These are phyloP conservation scores for Fusarium oligoseptatum DNA, from an alignment of 2,329 filamentous ascomycete genomes.

Conservation along the genomic window DNA sequence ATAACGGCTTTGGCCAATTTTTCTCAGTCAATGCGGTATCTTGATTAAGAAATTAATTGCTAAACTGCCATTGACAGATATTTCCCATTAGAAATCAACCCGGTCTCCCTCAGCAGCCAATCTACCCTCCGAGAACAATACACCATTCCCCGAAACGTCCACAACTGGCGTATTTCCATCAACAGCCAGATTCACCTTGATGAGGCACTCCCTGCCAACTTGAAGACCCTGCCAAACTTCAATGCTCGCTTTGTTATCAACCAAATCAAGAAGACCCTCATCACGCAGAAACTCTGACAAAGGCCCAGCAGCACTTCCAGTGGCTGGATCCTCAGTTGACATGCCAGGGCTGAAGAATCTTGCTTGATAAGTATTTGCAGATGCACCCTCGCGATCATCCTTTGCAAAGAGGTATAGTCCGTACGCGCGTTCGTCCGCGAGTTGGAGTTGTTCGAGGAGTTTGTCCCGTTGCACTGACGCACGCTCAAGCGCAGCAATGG, in stretches of 20 bases:
- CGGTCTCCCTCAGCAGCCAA: background rate
- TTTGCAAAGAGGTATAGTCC: conserved; percentile 7
- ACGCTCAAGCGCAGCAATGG: background rate
- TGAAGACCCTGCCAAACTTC: conserved; percentile 8
- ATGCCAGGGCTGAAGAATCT: conserved; percentile 43
- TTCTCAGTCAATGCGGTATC: background rate
- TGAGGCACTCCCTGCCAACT: conserved; percentile 5
- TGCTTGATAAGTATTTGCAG: conserved; percentile 23
- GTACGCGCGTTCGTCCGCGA: background rate
- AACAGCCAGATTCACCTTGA: conserved; percentile 2
- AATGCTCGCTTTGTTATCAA: background rate
- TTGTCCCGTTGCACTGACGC: background rate
- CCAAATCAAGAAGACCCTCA: conserved; percentile 11
- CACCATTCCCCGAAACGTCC: background rate
- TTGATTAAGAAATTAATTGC: background rate
- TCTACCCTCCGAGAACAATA: background rate
- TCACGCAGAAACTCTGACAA: conserved; percentile 29
- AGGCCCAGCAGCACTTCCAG: conserved; percentile 40
- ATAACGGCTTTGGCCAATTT: background rate
- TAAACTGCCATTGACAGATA: background rate
- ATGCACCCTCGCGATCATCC: background rate
- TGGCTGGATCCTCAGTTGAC: conserved; percentile 40
- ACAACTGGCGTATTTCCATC: background rate
- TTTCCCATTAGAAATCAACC: background rate
- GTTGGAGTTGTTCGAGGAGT: background rate